A percentile compares a stretch with the other conserved stretches of the same genome.
These are phyloP conservation scores for Pisolithus marmoratus DNA, from an alignment of 768 basidiomycete genomes.

Conservation along the genomic window DNA sequence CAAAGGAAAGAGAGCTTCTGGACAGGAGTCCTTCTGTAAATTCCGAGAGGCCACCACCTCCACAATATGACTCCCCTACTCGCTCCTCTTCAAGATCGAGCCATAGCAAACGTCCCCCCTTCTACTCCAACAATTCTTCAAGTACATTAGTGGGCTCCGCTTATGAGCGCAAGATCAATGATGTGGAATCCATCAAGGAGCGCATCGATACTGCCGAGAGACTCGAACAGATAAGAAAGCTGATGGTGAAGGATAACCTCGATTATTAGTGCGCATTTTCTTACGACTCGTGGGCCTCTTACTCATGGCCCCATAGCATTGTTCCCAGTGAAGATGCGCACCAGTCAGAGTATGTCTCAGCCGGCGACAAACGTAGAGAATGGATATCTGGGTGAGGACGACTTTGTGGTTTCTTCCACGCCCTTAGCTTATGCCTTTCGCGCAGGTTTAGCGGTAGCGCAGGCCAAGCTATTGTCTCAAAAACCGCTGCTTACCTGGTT, in stretches of 20 bases:
- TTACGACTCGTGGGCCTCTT: constrained; percentile 3
- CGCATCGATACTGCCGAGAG: constrained; percentile 54
- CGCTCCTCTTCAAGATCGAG: constrained; percentile 37
- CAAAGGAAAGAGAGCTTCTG: constrained; percentile 35
- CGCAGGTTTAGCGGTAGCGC: constrained; percentile 58
- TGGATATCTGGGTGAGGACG: constrained; percentile 69
- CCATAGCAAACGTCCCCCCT: constrained; percentile 35
- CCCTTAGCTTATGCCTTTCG: constrained; percentile 9
- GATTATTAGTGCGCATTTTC: constrained; percentile 65
- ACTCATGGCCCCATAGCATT: constrained; percentile 39
- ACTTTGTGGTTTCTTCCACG: constrained; percentile 22
- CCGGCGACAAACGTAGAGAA: constrained; percentile 70
- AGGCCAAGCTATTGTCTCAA: constrained; percentile 67
- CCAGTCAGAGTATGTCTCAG: constrained; percentile 74
- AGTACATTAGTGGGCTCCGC: constrained; percentile 75
- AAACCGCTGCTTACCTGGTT: constrained; percentile 63
- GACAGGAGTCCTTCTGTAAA: constrained; percentile 28
- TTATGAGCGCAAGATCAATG: constrained; percentile 61
- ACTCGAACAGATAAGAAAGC: constrained; percentile 54
- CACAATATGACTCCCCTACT: constrained; percentile 25
- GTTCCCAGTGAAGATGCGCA: constrained; percentile 80
- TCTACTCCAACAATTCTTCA: constrained; percentile 56
- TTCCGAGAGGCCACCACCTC: constrained; percentile 34
- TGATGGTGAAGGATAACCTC: constrained; percentile 62
- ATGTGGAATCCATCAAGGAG: constrained; percentile 49